These are phyloP conservation scores for Sedum album DNA, from an alignment of 164 flowering plant genomes.

Conservation along the genomic window DNA sequence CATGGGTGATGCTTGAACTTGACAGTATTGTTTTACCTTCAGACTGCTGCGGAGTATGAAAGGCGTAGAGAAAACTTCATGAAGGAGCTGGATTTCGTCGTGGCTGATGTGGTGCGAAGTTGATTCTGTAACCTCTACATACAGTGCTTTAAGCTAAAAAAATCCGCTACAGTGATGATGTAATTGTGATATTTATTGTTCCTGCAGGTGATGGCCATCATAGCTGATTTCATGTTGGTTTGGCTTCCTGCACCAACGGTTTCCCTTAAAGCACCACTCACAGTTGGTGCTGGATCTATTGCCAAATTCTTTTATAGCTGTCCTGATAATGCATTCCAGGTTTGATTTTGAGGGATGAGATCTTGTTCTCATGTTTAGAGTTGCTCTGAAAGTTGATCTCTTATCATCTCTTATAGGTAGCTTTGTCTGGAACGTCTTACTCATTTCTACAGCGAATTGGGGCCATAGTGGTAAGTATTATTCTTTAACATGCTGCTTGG, in stretches of 20 bases:
- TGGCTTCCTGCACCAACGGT: conserved; percentile 98
- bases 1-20: not conserved
- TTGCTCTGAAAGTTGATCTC: not conserved
- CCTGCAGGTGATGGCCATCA: conserved; percentile 76
- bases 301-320: conserved; percentile 76
- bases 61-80: conserved; percentile 66
- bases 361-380: not conserved
- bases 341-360: conserved; percentile 13
- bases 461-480: conserved; percentile 59
- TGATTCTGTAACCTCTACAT: not conserved
- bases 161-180: too few species aligned
- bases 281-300: conserved; percentile 63
- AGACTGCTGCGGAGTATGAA: conserved; percentile 91
- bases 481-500: not conserved
- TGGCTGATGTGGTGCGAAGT: conserved; percentile 86
- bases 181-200: conserved; percentile 5
- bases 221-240: conserved; percentile 98
- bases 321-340: conserved; percentile 98
- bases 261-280: conserved; percentile 67
- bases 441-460: conserved; percentile 79
- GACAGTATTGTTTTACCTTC: conserved; percentile 11
- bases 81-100: conserved; percentile 92
- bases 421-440: conserved; percentile 76
- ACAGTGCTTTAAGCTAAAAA: not conserved
- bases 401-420: conserved; percentile 45